Evolutionary conservation across 179 eudicot genomes (phyloP), one percentile per base, ranked within the genome.

Genomic region (Spergularia azorica): DNA sequence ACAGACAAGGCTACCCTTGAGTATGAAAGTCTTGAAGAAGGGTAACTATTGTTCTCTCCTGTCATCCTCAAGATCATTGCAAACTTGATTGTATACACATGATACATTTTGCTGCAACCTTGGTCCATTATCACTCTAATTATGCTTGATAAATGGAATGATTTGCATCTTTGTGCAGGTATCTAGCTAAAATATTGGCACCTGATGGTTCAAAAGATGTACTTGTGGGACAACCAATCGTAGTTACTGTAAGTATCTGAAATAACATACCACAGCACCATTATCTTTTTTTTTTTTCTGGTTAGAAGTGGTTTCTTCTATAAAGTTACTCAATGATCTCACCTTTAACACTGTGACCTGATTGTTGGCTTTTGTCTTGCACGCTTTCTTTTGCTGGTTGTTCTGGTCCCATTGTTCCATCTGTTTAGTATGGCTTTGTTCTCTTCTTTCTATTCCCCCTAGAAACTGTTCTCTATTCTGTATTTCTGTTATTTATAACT

Each of bases 1-100:
- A 92, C 98, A 0, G 98, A 95, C 84, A 94, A 94, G 83, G 98
- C 98, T 70, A 92, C 94, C 21, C 86, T 94, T 82, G 98, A 94
- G 82, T 88, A 84, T 80, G 97, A 94, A 83, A 84, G 94, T 84
- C 94, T 94, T 81, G 98, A 92, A 81, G 98, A 92, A 81, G 98
- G 98, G 98, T 95, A 95, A 84, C 59, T 2, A 70, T 83, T 75
- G 70, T 77, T 17, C 43, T 52, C 10, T 62, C 13, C 57, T 15
- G 17, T 16, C 18, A 60, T 71, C 56, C 38, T 72, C 39, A 8
- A 61, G 18, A 68, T 6, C 2, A 21, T 36, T 56, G 55, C 67
- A 63, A 21, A 48, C 55, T n/a, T 10, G 9, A 10, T 50, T 5
- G 43, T 71, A 57, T 69, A 9, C 59, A 21, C 14, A 48, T 13